phyloP scores from a whole-genome alignment of 208 protist genomes.

The Acanthamoeba quina region DNA sequence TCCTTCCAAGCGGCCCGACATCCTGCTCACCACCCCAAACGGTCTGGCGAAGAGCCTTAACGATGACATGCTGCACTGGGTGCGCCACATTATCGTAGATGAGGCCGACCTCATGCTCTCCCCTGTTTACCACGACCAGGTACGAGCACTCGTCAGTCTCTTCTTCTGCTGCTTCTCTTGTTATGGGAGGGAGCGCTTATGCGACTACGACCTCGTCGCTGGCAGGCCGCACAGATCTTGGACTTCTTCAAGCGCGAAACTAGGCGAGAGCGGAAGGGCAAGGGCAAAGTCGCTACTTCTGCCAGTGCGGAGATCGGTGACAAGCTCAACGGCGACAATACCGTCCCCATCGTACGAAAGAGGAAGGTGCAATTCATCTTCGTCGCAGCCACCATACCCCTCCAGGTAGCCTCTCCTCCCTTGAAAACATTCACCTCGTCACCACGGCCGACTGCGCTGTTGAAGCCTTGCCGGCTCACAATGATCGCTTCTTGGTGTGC shows the following conservation, averaged over 20 bases:
- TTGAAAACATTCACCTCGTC: too few species aligned
- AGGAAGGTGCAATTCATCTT: constrained; percentile 14
- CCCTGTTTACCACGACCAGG: constrained; percentile 22
- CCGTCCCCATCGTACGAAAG: not conserved
- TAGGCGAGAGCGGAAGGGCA: not conserved
- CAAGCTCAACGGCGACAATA: not conserved
- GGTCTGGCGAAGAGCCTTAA: not conserved
- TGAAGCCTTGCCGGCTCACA: not conserved
- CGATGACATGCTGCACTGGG: constrained; percentile 15
- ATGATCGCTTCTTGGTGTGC: not conserved
- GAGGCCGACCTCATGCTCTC: constrained; percentile 60
- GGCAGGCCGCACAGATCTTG: not conserved
- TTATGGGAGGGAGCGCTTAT: not conserved
- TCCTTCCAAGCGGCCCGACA: not conserved
- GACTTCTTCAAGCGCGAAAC: constrained; percentile 31
- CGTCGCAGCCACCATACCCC: not conserved
- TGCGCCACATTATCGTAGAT: constrained; percentile 32
- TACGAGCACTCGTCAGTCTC: not conserved
- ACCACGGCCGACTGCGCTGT: not conserved
- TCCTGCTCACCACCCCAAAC: not conserved
- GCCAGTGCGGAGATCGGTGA: not conserved
- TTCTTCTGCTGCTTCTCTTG: not conserved
- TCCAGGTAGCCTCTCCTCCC: not conserved
- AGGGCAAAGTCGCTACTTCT: not conserved
- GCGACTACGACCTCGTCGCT: not conserved